Percentiles rank a stretch among this genome's conserved stretches.
Evolutionary conservation across 345 rosid genomes (phyloP).

Genomic region (Garcia nutans): DNA sequence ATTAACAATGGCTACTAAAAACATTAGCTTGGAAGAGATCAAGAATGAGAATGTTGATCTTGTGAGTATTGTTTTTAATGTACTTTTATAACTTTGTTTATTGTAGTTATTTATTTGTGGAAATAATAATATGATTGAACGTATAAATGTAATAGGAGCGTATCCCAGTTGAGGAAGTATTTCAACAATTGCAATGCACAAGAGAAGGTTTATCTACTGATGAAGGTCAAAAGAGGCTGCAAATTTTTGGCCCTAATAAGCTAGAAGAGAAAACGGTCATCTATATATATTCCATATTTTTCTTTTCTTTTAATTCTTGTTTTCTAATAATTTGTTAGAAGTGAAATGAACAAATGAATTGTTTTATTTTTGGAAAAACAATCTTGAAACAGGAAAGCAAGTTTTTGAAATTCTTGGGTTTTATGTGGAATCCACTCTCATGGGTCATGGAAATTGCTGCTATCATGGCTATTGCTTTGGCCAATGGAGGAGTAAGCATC

Average conservation of each 20-base stretch:
- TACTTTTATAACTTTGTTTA: neutral
- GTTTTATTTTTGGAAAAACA: neutral
- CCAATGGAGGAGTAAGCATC: slow-evolving; percentile 66
- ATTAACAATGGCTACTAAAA: neutral
- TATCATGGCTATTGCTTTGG: slow-evolving; percentile 78
- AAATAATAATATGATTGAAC: too few species aligned
- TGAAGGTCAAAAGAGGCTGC: slow-evolving; percentile 76
- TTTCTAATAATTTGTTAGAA: neutral
- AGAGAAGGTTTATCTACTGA: slow-evolving; percentile 65
- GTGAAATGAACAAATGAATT: neutral
- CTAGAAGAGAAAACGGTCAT: slow-evolving; percentile 75
- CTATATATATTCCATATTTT: too few species aligned
- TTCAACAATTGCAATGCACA: slow-evolving; percentile 74
- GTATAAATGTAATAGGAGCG: slow-evolving; percentile 46
- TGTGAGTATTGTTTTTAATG: neutral
- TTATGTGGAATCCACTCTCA: slow-evolving; percentile 94
- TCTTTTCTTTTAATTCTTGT: neutral
- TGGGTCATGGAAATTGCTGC: slow-evolving; percentile 96
- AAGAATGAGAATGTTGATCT: slow-evolving; percentile 31
- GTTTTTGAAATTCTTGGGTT: slow-evolving; percentile 69
- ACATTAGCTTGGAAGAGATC: slow-evolving; percentile 22
- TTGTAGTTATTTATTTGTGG: too few species aligned
- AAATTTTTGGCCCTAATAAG: slow-evolving; percentile 84
- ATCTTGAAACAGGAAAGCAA: slow-evolving; percentile 57
- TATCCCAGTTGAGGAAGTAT: slow-evolving; percentile 86